Evolutionary conservation across 208 protist genomes (phyloP).

Genomic region (Acanthamoeba castellanii): DNA sequence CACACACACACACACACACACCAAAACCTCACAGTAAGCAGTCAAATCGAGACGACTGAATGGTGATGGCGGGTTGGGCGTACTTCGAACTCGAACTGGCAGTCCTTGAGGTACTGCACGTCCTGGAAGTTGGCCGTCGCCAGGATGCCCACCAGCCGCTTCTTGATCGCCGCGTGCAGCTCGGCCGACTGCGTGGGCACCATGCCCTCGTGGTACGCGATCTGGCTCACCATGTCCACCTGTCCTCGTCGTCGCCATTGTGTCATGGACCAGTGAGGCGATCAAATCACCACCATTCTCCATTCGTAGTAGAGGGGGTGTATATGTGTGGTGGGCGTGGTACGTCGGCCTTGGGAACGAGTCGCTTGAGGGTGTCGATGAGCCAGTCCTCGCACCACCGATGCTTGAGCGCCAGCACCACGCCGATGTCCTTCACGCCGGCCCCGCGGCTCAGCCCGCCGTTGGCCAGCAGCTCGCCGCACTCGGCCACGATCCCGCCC

Average conservation of each 20-base stretch:
- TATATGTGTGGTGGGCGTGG: too few relatives aligned
- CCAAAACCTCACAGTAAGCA: too few relatives aligned
- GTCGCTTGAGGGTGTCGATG: constrained; percentile 1
- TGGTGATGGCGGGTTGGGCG: too few relatives aligned
- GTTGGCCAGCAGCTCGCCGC: constrained; percentile 19
- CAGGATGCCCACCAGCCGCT: not conserved
- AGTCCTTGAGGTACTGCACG: constrained; percentile 17
- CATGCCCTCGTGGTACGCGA: not conserved
- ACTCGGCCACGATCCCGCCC: not conserved
- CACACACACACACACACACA: too few relatives aligned
- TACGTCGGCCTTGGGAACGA: not conserved
- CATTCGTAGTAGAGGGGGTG: too few relatives aligned
- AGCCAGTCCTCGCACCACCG: constrained; percentile 12
- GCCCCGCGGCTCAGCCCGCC: not conserved
- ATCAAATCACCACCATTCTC: too few relatives aligned
- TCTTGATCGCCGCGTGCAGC: not conserved
- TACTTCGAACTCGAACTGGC: constrained; percentile 3
- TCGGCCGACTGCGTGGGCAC: constrained; percentile 14
- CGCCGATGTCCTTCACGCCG: not conserved
- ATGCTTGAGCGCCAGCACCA: not conserved
- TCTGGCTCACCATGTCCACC: not conserved
- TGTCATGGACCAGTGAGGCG: too few relatives aligned
- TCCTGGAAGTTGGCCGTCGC: constrained; percentile 25
- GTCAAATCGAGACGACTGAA: too few relatives aligned
- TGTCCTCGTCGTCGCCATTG: too few relatives aligned